These are phyloP conservation scores for Lactarius tabidus DNA, from an alignment of 768 basidiomycete genomes.

Conservation along the genomic window DNA sequence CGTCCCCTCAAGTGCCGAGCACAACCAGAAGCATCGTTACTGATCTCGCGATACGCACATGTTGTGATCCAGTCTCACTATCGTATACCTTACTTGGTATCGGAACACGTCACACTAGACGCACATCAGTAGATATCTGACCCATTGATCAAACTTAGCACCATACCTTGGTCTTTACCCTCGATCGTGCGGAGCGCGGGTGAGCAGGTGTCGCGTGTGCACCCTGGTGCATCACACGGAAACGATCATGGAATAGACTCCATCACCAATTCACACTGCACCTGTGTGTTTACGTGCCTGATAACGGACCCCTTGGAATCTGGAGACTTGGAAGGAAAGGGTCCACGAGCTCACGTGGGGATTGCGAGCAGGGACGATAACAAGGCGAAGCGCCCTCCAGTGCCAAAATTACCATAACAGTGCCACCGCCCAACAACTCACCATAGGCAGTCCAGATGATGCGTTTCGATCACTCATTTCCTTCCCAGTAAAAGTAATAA, in stretches of 20 bases:
- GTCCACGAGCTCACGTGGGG: too few relatives aligned
- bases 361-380: background rate
- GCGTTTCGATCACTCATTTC: too few relatives aligned
- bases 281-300: too few relatives aligned
- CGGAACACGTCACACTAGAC: background rate
- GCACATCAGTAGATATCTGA: background rate
- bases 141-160: too few relatives aligned
- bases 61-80: too few relatives aligned
- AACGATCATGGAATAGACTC: background rate
- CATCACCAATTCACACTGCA: background rate
- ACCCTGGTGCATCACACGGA: background rate
- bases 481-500: too few relatives aligned
- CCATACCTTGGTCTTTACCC: background rate
- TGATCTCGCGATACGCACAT: background rate
- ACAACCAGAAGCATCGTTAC: background rate
- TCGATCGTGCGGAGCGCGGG: background rate
- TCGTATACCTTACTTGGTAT: background rate
- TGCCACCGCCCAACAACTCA: too few relatives aligned
- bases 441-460: too few relatives aligned
- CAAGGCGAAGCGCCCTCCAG: too few relatives aligned
- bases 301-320: too few relatives aligned
- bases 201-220: background rate
- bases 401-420: too few relatives aligned
- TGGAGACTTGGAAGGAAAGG: background rate
- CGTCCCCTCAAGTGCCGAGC: background rate